These are phyloP conservation scores for Fusarium oligoseptatum DNA, from an alignment of 2,329 filamentous ascomycete genomes.

Conservation along the genomic window DNA sequence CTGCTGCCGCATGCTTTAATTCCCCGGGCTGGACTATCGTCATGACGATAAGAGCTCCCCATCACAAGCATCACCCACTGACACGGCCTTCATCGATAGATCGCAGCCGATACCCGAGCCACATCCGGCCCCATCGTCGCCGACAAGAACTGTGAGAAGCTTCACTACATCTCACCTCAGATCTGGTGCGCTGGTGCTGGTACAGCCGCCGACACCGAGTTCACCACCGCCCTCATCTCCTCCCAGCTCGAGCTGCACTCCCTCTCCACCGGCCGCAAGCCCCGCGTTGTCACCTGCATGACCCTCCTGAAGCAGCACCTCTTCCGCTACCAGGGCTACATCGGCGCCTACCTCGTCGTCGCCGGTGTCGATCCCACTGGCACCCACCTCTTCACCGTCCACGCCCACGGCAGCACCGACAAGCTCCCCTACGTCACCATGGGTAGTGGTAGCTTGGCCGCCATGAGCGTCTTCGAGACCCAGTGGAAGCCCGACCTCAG, in stretches of 20 bases:
- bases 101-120: conserved; percentile 97
- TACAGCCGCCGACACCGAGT: conserved; percentile 98
- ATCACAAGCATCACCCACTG: conserved; percentile 18
- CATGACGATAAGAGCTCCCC: conserved; percentile 16
- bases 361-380: conserved; percentile 97
- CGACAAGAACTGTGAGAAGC: conserved; percentile 99
- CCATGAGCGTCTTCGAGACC: conserved; percentile 98
- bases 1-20: not conserved
- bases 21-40: conserved; percentile 11
- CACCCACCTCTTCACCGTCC: conserved; percentile 95
- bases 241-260: conserved; percentile 98
- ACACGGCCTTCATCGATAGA: conserved; percentile 64
- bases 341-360: conserved; percentile 97
- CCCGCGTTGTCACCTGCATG: conserved; percentile 99
- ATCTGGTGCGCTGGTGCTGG: conserved; percentile 99
- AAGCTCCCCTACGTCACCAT: conserved; percentile 99
- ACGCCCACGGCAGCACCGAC: conserved; percentile 97
- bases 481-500: conserved; percentile 87
- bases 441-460: conserved; percentile 94
- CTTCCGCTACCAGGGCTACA: conserved; percentile 97
- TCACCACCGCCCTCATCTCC: conserved; percentile 98
- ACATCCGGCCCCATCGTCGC: conserved; percentile 98
- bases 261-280: conserved; percentile 94
- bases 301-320: conserved; percentile 99
- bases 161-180: conserved; percentile 98